These are phyloP conservation scores for Detonula confervacea DNA, from an alignment of 352 stramenopile genomes.

Conservation along the genomic window DNA sequence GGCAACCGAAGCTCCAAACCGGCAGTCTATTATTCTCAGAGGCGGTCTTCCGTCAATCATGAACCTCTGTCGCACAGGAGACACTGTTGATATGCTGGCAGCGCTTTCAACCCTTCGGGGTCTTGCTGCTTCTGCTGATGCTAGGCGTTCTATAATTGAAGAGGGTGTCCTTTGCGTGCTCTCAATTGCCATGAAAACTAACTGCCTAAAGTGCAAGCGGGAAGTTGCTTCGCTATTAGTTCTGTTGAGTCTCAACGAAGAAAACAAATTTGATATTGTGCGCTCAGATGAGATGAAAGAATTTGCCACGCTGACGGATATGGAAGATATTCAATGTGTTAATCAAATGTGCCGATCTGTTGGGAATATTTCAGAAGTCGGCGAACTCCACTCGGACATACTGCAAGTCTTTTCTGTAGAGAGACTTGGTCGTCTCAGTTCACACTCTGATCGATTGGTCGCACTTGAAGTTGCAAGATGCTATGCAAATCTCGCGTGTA, in stretches of 20 bases:
- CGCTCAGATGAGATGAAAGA: conserved; percentile 79
- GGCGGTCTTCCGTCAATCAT: conserved; percentile 95
- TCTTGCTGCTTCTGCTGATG: conserved; percentile 88
- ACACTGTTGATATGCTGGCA: conserved; percentile 89
- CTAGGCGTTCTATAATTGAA: conserved; percentile 89
- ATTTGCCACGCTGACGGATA: conserved; percentile 89
- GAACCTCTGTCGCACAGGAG: conserved; percentile 91
- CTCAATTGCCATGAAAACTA: conserved; percentile 87
- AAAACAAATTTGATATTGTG: conserved; percentile 93
- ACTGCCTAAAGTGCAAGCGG: conserved; percentile 86
- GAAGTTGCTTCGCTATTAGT: conserved; percentile 91
- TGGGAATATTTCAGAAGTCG: conserved; percentile 93
- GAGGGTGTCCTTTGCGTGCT: conserved; percentile 90
- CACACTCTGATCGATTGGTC: conserved; percentile 31
- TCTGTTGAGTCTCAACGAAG: conserved; percentile 92
- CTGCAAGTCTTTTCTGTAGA: conserved; percentile 70
- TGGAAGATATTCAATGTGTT: conserved; percentile 80
- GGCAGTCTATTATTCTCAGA: conserved; percentile 90
- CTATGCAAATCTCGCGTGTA: conserved; percentile 81
- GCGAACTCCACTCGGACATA: conserved; percentile 88
- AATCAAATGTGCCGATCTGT: conserved; percentile 85
- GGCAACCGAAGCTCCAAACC: conserved; percentile 87
- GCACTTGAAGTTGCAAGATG: conserved; percentile 76
- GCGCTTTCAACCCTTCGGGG: conserved; percentile 92
- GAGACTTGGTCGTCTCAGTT: conserved; percentile 39